A percentile compares a stretch with the other conserved stretches of the same genome.
These are phyloP conservation scores for Trypanosoma boissoni DNA, from an alignment of 208 protist genomes.

Conservation along the genomic window DNA sequence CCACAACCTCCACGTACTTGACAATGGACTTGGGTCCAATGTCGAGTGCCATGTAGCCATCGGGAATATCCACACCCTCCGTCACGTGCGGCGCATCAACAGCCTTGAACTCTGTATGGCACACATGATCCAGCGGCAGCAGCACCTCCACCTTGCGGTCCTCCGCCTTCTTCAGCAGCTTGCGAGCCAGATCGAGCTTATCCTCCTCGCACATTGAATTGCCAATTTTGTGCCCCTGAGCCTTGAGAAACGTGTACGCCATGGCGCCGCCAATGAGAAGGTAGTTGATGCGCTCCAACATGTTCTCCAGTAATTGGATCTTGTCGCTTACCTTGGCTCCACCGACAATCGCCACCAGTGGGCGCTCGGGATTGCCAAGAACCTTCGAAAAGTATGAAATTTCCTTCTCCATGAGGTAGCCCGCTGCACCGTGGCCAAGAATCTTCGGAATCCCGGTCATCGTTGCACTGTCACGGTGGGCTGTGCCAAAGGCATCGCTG, in stretches of 20 bases:
- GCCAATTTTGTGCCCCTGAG: conserved; percentile 89
- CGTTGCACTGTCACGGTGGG: conserved; percentile 96
- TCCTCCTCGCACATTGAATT: conserved; percentile 95
- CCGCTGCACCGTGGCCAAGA: conserved; percentile 89
- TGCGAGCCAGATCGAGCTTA: conserved; percentile 62
- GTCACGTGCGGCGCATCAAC: conserved; percentile 70
- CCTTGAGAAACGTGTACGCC: conserved; percentile 97
- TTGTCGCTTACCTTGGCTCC: conserved; percentile 99
- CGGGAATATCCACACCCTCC: conserved; percentile 67
- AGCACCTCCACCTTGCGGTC: conserved; percentile 95
- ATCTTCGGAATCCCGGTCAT: conserved; percentile 88
- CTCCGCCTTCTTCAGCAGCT: conserved; percentile 94
- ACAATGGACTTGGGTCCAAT: conserved; percentile 92
- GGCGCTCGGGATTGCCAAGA: conserved; percentile 74
- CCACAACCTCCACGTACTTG: conserved; percentile 81
- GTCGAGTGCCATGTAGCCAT: conserved; percentile 95
- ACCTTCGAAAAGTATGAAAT: conserved; percentile 97
- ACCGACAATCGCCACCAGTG: conserved; percentile 96
- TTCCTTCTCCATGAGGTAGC: conserved; percentile 99
- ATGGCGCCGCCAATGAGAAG: conserved; percentile 99
- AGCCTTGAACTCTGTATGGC: conserved; percentile 91
- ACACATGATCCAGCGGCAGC: conserved; percentile 97
- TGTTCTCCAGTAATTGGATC: conserved; percentile 98
- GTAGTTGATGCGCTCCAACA: conserved; percentile 97
- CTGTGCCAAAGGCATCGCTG: conserved; percentile 99